Evolutionary conservation across 2,329 filamentous ascomycete species (phyloP).

Genomic region (Arthroderma sp.): DNA sequence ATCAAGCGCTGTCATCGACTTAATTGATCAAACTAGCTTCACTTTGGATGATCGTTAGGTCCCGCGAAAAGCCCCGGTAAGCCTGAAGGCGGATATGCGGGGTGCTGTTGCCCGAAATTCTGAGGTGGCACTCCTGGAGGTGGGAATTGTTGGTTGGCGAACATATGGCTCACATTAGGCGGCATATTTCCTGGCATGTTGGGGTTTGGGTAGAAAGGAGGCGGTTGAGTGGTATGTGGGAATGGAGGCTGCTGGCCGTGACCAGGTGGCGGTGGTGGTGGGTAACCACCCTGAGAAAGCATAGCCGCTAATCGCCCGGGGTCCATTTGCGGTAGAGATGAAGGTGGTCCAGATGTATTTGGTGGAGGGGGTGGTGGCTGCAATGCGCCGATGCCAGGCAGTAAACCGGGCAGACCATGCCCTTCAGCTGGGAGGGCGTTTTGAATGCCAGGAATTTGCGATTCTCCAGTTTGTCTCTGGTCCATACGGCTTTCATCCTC

Average conservation of each 20-base stretch:
- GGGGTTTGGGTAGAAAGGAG: slow-evolving; percentile 8
- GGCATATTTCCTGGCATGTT: slow-evolving; percentile 15
- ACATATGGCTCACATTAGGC: slow-evolving; percentile 11
- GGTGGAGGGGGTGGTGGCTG: slow-evolving; percentile 24
- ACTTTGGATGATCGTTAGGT: not conserved
- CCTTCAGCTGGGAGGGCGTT: slow-evolving; percentile 49
- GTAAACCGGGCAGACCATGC: slow-evolving; percentile 24
- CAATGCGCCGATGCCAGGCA: slow-evolving; percentile 39
- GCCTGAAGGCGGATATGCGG: slow-evolving; percentile 25
- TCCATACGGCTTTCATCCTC: slow-evolving; percentile 87
- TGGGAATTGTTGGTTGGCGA: slow-evolving; percentile 8
- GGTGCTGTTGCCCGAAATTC: not conserved
- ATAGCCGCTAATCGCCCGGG: slow-evolving; percentile 32
- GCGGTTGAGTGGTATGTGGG: slow-evolving; percentile 1
- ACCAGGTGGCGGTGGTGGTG: slow-evolving; percentile 8
- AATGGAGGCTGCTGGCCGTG: slow-evolving; percentile 18
- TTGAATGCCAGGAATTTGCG: slow-evolving; percentile 41
- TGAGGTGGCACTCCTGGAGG: slow-evolving; percentile 8
- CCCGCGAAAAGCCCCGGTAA: not conserved
- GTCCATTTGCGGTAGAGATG: slow-evolving; percentile 39
- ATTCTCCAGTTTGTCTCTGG: slow-evolving; percentile 62
- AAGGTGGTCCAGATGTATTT: slow-evolving; percentile 17
- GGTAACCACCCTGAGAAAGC: slow-evolving; percentile 22
- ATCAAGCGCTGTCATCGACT: no score
- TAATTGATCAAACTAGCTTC: not conserved